Evolutionary conservation across 2,329 filamentous ascomycete genomes (phyloP), one percentile per base, ranked within the genome.

Genomic region (Delphinella strobiligena): DNA sequence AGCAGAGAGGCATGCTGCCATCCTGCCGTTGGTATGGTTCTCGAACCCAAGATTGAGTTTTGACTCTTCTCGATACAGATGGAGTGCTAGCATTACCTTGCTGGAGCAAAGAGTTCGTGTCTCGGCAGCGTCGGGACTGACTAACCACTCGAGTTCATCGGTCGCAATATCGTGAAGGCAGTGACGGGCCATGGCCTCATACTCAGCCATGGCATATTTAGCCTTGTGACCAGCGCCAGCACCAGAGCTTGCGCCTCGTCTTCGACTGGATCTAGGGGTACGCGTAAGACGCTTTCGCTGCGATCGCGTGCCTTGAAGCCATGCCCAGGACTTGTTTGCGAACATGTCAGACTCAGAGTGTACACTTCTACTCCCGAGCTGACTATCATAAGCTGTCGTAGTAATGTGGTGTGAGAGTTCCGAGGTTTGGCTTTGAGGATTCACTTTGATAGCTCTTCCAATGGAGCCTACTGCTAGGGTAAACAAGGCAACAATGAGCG

Each of bases 41-140:
- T 27, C 22, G 12, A 27, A 27, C 7, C 7, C 12, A 12, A 27
- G 7, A 12, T 27, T 12, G 2, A 98, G 71, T 54, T 93, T 96
- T 46, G 82, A 72, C 56, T 98, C 91, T 57, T 98, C 89, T 0
- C 82, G 72, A n/a, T 93, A 66, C 3, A 96, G 67, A 61, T 98
- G 91, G 10, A 98, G 66, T 1, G 75, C 81, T 30, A 79, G 66
- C 47, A 93, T 55, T 5, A 59, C 38, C 29, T 50, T 51, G 19
- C 34, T 35, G 15, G 42, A 39, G 29, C 19, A 37, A 0, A 22
- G 19, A 47, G 40, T 27, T 44, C 52, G 41, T 77, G 72, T 36
- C 69, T 67, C 41, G 75, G 73, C 37, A 64, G 62, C 29, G 71
- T 64, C 40, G 67, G 31, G 17, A 14, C 36, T 30, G 27, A 43